Evolutionary conservation across 345 rosid genomes (phyloP).

Genomic region (Salix suchowensis): DNA sequence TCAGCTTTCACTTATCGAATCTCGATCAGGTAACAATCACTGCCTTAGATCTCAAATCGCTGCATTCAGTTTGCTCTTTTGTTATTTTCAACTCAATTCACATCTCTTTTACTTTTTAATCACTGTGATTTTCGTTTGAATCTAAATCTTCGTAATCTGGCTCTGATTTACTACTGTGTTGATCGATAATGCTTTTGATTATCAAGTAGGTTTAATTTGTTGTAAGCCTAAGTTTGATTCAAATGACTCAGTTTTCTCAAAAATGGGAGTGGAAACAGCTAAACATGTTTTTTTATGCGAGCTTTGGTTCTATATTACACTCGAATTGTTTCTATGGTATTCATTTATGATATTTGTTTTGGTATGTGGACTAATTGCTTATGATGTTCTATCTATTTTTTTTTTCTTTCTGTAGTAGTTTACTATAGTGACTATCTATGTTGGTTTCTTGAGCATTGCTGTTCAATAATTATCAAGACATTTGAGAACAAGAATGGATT

Average conservation of each 20-base stretch:
- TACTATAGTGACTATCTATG: constrained; percentile 4
- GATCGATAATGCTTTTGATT: not conserved
- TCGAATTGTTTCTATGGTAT: not conserved
- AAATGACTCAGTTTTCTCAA: not conserved
- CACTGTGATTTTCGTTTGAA: not conserved
- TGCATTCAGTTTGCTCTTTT: not conserved
- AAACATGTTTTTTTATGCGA: not conserved
- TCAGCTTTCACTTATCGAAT: not conserved
- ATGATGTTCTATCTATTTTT: not conserved
- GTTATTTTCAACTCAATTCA: not conserved
- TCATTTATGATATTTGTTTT: not conserved
- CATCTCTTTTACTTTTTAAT: not conserved
- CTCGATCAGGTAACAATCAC: constrained; percentile 11
- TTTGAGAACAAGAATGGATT: constrained; percentile 33
- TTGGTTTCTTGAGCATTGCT: constrained; percentile 9
- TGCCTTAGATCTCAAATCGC: constrained; percentile 9
- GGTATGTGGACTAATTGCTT: not conserved
- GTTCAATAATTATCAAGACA: constrained; percentile 12
- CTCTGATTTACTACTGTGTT: not conserved
- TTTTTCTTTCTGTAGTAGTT: not conserved
- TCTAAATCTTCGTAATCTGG: not conserved
- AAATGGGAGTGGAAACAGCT: constrained; percentile 9
- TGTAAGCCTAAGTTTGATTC: not conserved
- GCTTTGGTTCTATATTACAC: not conserved
- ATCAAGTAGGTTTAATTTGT: not conserved